phyloP scores from a whole-genome alignment of 1,284 basidiomycete genomes.

The Marasmius sp. region DNA sequence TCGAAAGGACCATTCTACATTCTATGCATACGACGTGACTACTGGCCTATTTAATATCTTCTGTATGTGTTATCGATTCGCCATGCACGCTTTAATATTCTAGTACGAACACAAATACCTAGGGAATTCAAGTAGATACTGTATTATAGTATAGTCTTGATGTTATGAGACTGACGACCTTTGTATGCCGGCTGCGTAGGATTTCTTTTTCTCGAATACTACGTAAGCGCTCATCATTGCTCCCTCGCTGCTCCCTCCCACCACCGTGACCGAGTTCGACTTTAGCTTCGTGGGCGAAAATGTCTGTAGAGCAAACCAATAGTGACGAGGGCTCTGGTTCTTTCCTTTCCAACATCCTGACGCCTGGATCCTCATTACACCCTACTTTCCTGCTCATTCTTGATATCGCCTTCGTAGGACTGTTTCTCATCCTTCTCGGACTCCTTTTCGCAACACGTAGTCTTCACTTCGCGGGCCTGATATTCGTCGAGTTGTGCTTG shows the following conservation, averaged over 20 bases:
- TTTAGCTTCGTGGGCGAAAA: neutral
- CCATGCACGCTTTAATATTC: neutral
- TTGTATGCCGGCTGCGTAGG: no score
- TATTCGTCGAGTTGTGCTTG: slow-evolving; percentile 59
- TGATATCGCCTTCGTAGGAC: slow-evolving; percentile 55
- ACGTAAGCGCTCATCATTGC: neutral
- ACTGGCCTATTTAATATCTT: neutral
- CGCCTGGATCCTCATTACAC: slow-evolving; percentile 71
- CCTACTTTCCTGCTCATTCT: slow-evolving; percentile 66
- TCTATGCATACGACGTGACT: no score
- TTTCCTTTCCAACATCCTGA: slow-evolving; percentile 57
- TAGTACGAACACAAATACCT: neutral
- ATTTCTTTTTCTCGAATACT: no score
- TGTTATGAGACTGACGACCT: no score
- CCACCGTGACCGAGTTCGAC: neutral
- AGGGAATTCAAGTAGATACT: no score
- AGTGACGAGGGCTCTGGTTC: slow-evolving; percentile 13
- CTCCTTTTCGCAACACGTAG: slow-evolving; percentile 59
- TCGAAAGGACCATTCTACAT: neutral
- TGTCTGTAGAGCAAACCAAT: neutral
- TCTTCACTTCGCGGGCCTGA: slow-evolving; percentile 61
- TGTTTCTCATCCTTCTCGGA: slow-evolving; percentile 58
- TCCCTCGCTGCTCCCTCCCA: neutral
- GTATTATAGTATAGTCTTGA: no score
- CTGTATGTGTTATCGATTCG: neutral